These are phyloP conservation scores for Fusarium sp. DNA, from an alignment of 2,329 filamentous ascomycete genomes.

Conservation along the genomic window DNA sequence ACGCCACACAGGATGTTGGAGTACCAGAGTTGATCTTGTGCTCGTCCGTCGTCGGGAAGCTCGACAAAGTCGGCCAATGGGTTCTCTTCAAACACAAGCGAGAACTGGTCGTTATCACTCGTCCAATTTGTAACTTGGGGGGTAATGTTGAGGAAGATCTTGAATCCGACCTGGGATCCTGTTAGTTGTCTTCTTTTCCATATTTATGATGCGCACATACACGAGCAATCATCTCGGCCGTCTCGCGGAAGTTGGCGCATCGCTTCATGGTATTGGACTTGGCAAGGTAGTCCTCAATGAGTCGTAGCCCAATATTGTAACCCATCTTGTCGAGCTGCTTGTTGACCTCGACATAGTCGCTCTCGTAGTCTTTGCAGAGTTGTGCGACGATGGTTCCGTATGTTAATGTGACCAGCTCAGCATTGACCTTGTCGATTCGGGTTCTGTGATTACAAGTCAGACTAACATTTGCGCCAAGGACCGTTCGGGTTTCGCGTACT, in stretches of 20 bases:
- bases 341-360: slow-evolving; percentile 95
- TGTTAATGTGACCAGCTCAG: slow-evolving; percentile 95
- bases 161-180: slow-evolving; percentile 86
- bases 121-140: slow-evolving; percentile 96
- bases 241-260: slow-evolving; percentile 94
- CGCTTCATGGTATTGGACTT: slow-evolving; percentile 91
- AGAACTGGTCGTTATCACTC: slow-evolving; percentile 95
- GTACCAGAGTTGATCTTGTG: slow-evolving; percentile 98
- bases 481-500: slow-evolving; percentile 69
- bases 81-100: slow-evolving; percentile 95
- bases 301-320: slow-evolving; percentile 94
- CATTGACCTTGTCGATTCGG: slow-evolving; percentile 96
- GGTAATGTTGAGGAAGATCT: slow-evolving; percentile 98
- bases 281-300: slow-evolving; percentile 98
- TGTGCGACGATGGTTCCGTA: slow-evolving; percentile 98
- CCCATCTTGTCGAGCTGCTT: slow-evolving; percentile 99
- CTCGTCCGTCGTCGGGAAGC: slow-evolving; percentile 92
- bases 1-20: slow-evolving; percentile 97
- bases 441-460: slow-evolving; percentile 68
- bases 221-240: slow-evolving; percentile 95
- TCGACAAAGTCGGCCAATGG: slow-evolving; percentile 98
- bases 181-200: slow-evolving; percentile 26
- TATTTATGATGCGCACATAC: slow-evolving; percentile 57
- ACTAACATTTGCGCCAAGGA: background rate
- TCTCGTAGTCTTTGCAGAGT: slow-evolving; percentile 95